A percentile compares a stretch with the other conserved stretches of the same genome.
Evolutionary conservation across 345 rosid species (phyloP).

Genomic region (Turritis glabra): DNA sequence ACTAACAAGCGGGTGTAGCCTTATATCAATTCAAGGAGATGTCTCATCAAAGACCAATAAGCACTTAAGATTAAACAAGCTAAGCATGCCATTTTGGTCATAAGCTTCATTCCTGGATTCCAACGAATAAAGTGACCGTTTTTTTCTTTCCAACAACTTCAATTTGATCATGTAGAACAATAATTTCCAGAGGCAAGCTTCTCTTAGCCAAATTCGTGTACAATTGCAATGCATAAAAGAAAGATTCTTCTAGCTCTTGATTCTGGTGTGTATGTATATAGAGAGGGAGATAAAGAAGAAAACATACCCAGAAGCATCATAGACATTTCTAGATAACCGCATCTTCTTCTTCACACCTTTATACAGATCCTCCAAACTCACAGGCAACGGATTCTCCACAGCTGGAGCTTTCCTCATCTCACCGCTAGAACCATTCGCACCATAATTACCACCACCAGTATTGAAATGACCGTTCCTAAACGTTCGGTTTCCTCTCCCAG

Average conservation of each 20-base stretch:
- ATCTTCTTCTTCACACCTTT: slow-evolving; percentile 80
- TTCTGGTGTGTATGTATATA: background rate
- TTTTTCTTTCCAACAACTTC: slow-evolving; percentile 2
- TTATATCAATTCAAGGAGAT: background rate
- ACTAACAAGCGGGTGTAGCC: background rate
- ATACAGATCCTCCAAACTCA: slow-evolving; percentile 84
- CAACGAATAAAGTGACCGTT: background rate
- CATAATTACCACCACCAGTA: slow-evolving; percentile 3
- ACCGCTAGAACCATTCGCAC: slow-evolving; percentile 18
- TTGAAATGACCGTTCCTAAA: slow-evolving; percentile 45
- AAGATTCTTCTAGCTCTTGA: background rate
- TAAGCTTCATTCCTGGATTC: slow-evolving; percentile 6
- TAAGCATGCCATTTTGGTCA: background rate
- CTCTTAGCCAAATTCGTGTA: background rate
- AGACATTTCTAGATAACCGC: slow-evolving; percentile 60
- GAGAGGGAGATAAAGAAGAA: background rate
- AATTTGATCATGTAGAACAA: background rate
- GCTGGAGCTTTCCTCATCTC: slow-evolving; percentile 52
- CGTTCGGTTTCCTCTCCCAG: slow-evolving; percentile 41
- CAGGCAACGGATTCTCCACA: slow-evolving; percentile 68
- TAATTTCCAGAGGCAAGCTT: background rate
- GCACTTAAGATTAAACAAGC: background rate
- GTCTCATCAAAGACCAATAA: background rate
- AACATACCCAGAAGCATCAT: slow-evolving; percentile 64
- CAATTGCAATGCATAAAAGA: background rate